A percentile compares a stretch with the other conserved stretches of the same genome.
These are phyloP conservation scores for Zygotorulaspora florentina DNA, from an alignment of 805 yeast species.

Conservation along the genomic window DNA sequence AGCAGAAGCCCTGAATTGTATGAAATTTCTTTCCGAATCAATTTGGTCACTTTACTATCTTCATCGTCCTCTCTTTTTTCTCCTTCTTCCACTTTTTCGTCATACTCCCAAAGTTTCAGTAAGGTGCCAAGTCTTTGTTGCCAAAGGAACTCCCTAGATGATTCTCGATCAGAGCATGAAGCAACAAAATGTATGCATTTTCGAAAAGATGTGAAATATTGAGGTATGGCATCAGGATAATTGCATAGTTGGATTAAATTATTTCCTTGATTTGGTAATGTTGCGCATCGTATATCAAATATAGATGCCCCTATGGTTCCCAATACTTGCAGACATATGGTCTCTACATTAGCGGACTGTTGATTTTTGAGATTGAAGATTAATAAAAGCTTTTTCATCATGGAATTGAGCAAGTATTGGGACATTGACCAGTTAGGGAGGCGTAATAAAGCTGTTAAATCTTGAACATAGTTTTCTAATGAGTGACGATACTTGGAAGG, in stretches of 20 bases:
- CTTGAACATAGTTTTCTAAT: conserved; percentile 54
- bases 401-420: conserved; percentile 44
- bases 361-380: conserved; percentile 38
- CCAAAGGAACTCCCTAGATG: conserved; percentile 20
- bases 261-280: conserved; percentile 16
- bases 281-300: conserved; percentile 27
- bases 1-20: neutral
- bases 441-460: conserved; percentile 46
- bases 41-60: neutral
- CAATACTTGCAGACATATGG: conserved; percentile 53
- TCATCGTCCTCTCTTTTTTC: neutral
- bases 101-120: conserved; percentile 15
- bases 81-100: conserved; percentile 12
- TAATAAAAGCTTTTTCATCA: conserved; percentile 42
- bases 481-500: conserved; percentile 35
- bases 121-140: conserved; percentile 14
- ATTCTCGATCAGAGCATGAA: neutral
- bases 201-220: conserved; percentile 15
- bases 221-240: conserved; percentile 22
- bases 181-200: conserved; percentile 12
- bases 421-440: conserved; percentile 63
- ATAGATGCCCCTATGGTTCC: conserved; percentile 57
- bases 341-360: conserved; percentile 42
- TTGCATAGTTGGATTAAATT: conserved; percentile 24
- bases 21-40: neutral